These are phyloP conservation scores for Lolium perenne DNA, from an alignment of 176 grass and related monocot species.

Conservation along the genomic window DNA sequence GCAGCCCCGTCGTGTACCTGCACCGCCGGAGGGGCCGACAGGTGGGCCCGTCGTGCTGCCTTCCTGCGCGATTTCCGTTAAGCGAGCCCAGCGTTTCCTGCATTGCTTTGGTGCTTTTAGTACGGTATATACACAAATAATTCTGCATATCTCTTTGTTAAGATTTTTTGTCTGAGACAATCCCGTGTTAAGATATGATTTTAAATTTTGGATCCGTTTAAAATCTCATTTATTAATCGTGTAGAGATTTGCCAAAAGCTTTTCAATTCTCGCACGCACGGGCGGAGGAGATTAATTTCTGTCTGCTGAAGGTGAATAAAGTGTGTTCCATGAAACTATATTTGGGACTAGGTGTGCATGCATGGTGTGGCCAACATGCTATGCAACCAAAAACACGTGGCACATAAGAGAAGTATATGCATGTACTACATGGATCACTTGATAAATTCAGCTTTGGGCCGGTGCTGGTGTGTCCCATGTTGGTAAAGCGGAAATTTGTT, in stretches of 20 bases:
- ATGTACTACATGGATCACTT: neutral
- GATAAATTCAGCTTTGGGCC: neutral
- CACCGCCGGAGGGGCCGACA: constrained; percentile 4
- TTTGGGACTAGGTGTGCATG: neutral
- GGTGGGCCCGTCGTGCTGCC: neutral
- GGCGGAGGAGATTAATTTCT: neutral
- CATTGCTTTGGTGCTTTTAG: neutral
- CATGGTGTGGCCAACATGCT: constrained; percentile 1
- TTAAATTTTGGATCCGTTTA: no score
- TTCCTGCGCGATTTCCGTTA: neutral
- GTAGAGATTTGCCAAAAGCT: no score
- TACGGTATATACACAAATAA: neutral
- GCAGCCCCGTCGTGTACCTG: neutral
- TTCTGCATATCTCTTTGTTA: neutral
- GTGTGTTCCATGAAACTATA: neutral
- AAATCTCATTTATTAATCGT: no score
- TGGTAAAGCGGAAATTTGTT: constrained; percentile 52
- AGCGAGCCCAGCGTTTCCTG: constrained; percentile 20
- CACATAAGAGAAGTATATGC: neutral
- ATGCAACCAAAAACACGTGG: neutral
- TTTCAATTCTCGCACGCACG: no score
- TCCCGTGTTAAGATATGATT: no score
- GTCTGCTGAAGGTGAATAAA: neutral
- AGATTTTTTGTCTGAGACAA: no score
- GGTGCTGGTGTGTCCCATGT: constrained; percentile 47